Evolutionary conservation across 495 filamentous ascomycete species (phyloP).

Genomic region (Neurospora tetrasperma): DNA sequence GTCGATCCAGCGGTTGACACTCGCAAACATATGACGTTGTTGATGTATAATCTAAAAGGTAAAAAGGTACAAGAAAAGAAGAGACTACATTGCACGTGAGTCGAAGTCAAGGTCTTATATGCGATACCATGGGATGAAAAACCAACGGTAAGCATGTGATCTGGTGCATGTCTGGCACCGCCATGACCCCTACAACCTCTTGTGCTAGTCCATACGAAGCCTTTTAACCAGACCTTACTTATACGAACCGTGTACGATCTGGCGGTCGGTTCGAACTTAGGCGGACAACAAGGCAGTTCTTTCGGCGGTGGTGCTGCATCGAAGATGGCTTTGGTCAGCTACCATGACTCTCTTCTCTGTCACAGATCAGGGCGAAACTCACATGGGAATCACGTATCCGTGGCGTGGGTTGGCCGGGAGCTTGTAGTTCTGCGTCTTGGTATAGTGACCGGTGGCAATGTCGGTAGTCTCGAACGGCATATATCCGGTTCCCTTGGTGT

Average conservation of each 20-base stretch:
- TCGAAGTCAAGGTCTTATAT: no score
- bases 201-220: neutral
- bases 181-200: neutral
- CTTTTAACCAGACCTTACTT: neutral
- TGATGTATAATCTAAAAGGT: neutral
- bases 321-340: neutral
- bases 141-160: no score
- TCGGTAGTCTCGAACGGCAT: slow-evolving; percentile 2
- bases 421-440: neutral
- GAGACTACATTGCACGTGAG: neutral
- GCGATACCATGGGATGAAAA: no score
- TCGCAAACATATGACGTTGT: neutral
- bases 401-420: slow-evolving; percentile 3
- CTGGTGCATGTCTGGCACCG: no score
- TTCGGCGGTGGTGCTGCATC: neutral
- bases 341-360: neutral
- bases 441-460: neutral
- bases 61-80: neutral
- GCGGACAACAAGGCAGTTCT: neutral
- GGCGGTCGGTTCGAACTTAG: neutral
- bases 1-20: neutral
- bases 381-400: slow-evolving; percentile 4
- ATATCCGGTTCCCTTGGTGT: slow-evolving; percentile 1
- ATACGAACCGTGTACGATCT: neutral
- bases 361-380: neutral